These are phyloP conservation scores for Pueraria montana DNA, from an alignment of 306 rosid species.

Conservation along the genomic window DNA sequence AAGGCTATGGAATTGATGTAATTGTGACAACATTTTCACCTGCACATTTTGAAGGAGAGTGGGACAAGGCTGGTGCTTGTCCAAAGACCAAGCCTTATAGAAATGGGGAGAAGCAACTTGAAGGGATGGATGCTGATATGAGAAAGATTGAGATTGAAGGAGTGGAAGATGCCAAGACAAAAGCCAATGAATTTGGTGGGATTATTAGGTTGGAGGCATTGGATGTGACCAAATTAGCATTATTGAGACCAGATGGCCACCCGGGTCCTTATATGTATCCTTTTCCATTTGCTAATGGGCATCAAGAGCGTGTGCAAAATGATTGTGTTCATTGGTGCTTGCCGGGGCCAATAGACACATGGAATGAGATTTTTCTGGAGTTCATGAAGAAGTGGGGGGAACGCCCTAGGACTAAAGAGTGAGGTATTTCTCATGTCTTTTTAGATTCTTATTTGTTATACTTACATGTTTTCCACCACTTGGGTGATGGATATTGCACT, in stretches of 20 bases:
- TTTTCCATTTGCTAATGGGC: slow-evolving; percentile 75
- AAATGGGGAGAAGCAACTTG: slow-evolving; percentile 65
- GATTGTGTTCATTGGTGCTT: slow-evolving; percentile 98
- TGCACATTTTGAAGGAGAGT: slow-evolving; percentile 89
- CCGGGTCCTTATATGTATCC: slow-evolving; percentile 94
- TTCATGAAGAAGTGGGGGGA: slow-evolving; percentile 67
- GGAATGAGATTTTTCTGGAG: slow-evolving; percentile 85
- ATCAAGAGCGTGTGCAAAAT: slow-evolving; percentile 75
- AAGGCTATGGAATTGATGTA: slow-evolving; percentile 54
- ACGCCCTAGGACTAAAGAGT: slow-evolving; percentile 30
- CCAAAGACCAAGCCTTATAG: slow-evolving; percentile 68
- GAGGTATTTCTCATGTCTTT: slow-evolving; percentile 35
- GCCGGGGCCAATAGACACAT: slow-evolving; percentile 91
- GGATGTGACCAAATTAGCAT: slow-evolving; percentile 75
- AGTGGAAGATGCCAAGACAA: slow-evolving; percentile 69
- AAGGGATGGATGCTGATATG: slow-evolving; percentile 88
- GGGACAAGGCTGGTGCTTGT: slow-evolving; percentile 95
- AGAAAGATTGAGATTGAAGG: slow-evolving; percentile 77
- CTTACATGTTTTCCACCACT: not conserved
- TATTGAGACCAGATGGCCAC: slow-evolving; percentile 92
- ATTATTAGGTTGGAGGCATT: slow-evolving; percentile 68
- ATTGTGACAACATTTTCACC: slow-evolving; percentile 90
- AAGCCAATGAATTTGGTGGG: slow-evolving; percentile 45
- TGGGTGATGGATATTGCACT: slow-evolving; percentile 40
- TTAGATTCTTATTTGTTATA: slow-evolving; percentile 33